Evolutionary conservation across 177 flowering plant genomes (phyloP).

Genomic region (Tripterygium wilfordii): DNA sequence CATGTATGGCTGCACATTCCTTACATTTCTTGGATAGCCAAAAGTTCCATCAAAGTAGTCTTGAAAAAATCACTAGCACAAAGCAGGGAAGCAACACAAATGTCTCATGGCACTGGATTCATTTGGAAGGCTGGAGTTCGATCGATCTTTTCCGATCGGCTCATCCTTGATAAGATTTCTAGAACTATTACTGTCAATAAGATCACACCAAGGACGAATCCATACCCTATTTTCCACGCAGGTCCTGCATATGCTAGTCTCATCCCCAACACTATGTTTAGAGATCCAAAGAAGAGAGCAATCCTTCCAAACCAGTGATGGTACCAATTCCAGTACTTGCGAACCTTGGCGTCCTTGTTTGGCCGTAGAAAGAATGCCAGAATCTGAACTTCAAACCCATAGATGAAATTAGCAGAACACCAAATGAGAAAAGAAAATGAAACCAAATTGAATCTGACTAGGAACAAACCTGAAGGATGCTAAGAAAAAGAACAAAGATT

Average conservation of each 20-base stretch:
- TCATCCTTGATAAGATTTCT: conserved; percentile 41
- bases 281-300: conserved; percentile 62
- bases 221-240: conserved; percentile 68
- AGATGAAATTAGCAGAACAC: not conserved
- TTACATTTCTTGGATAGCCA: no score
- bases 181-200: conserved; percentile 45
- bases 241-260: conserved; percentile 40
- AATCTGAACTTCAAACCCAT: conserved; percentile 33
- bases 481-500: conserved; percentile 52
- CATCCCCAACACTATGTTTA: conserved; percentile 73
- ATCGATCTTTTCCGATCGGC: conserved; percentile 19
- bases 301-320: conserved; percentile 74
- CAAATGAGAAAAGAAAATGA: no score
- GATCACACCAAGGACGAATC: conserved; percentile 40
- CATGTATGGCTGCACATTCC: no score
- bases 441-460: conserved; percentile 1
- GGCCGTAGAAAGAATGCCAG: conserved; percentile 71
- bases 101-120: conserved; percentile 21
- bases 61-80: no score
- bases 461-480: conserved; percentile 70
- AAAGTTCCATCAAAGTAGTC: no score
- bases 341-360: conserved; percentile 52
- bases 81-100: no score
- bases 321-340: conserved; percentile 84
- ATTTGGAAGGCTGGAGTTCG: conserved; percentile 35